Percentiles rank a stretch among this genome's conserved stretches.
phyloP scores from a whole-genome alignment of 495 filamentous ascomycete genomes.

The Hyaloscypha variabilis region DNA sequence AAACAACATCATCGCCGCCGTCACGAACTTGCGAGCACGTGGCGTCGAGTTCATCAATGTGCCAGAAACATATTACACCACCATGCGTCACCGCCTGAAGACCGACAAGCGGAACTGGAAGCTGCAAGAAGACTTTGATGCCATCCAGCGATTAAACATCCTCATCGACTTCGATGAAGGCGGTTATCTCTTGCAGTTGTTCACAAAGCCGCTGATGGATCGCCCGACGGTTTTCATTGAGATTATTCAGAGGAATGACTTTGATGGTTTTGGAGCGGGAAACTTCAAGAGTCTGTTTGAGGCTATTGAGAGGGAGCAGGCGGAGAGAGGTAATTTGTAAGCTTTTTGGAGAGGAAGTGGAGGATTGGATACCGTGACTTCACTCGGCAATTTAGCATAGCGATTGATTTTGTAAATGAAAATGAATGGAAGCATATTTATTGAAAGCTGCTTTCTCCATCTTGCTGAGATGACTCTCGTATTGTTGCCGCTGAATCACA shows the following conservation, averaged over 20 bases:
- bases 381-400: neutral
- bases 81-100: constrained; percentile 66
- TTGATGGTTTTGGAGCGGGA: constrained; percentile 89
- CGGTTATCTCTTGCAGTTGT: constrained; percentile 83
- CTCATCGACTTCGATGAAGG: constrained; percentile 90
- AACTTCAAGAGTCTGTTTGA: constrained; percentile 94
- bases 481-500: too few relatives aligned
- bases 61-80: constrained; percentile 79
- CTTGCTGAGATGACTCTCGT: too few relatives aligned
- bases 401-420: neutral
- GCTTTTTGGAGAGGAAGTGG: too few relatives aligned
- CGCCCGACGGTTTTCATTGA: constrained; percentile 92
- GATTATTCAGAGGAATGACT: constrained; percentile 87
- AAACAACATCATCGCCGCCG: constrained; percentile 71
- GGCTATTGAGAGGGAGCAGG: constrained; percentile 90
- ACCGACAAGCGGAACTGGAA: constrained; percentile 49
- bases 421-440: neutral
- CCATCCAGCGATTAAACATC: constrained; percentile 72
- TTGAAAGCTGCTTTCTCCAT: neutral
- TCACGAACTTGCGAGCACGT: constrained; percentile 71
- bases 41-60: constrained; percentile 91
- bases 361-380: neutral
- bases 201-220: constrained; percentile 92
- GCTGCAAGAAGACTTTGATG: constrained; percentile 76
- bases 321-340: constrained; percentile 74